Evolutionary conservation across 768 basidiomycete species (phyloP), one percentile per base, ranked within the genome.

Genomic region (Mycena albidolilacea): DNA sequence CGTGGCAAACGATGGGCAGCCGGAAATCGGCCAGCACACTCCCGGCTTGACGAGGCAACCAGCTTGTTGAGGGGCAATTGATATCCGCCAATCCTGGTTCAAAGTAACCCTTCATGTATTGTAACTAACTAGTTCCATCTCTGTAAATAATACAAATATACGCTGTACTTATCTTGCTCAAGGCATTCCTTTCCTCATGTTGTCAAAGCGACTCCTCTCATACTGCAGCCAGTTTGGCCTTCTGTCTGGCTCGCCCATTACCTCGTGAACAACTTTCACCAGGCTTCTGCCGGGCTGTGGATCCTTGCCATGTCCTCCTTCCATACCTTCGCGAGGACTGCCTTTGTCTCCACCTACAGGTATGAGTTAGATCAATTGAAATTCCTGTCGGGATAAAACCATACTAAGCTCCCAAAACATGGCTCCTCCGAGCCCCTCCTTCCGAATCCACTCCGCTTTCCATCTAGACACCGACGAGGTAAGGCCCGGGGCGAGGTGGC

Each of bases 331-430:
- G 64, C 93, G 88, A 39, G 80, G 76, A 6, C 83, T 83, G 1
- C 90, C 90, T 80, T 96, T 95, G 83, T 98, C 97, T 3, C 95
- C 96, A 19, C 63, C 63, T 64, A 23, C 37, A 38, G 52, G 30
- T 37, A 38, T 21, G 2, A 64, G 19, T 37, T 21, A 11, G 35
- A 48, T 48, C 19, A 10, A 43, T 10, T 38, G 15, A 35, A 64
- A 7, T 4, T 14, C 39, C 23, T 37, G 15, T 46, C 30, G 4
- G 21, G 37, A n/a, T 2, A n/a, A 4, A 4, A 12, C 63, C 30
- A 19, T 38, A 76, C 92, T 93, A 52, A 97, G 85, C 80, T 97
- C 95, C 95, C 95, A 96, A 76, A 93, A 93, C 98, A 99, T 99
- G 67, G 93, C 94, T 0, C 98, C 98, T 7, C 94, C 95, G 5